Conservation (phyloP, 73 alveolate genomes). For the Paramecium pentaurelia region DNA sequence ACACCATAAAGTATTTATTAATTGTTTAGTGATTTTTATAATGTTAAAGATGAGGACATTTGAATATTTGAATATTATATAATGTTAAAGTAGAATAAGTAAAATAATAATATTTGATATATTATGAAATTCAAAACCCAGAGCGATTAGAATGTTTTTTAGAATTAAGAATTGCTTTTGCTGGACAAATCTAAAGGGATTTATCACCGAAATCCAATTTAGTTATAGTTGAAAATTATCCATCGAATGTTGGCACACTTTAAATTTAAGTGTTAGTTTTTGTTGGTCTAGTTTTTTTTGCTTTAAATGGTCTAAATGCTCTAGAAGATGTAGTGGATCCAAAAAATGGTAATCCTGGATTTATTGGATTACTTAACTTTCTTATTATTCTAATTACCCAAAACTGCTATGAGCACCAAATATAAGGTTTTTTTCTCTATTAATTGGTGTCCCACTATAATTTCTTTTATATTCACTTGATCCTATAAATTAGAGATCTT, state of each 20-base stretch:
- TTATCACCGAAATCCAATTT: not conserved
- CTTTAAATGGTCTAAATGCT: slow-evolving; percentile 25
- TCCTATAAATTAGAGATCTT: slow-evolving; percentile 3
- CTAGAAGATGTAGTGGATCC: slow-evolving; percentile 2
- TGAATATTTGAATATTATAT: not conserved
- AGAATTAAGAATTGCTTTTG: not conserved
- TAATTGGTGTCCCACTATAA: not conserved
- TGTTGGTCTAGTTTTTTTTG: not conserved
- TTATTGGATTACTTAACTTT: not conserved
- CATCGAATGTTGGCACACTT: slow-evolving; percentile 4
- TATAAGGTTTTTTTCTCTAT: not conserved
- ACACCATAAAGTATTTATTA: not conserved
- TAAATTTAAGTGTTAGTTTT: not conserved
- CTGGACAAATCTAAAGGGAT: not conserved
- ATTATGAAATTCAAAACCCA: not conserved
- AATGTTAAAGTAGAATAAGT: not conserved
- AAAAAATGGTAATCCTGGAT: slow-evolving; percentile 25
- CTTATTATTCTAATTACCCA: not conserved
- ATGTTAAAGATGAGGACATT: not conserved
- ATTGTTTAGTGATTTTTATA: not conserved
- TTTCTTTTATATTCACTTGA: not conserved
- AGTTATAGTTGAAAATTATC: slow-evolving; percentile 27
- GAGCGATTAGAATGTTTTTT: not conserved
- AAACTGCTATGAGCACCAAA: slow-evolving; percentile 56
- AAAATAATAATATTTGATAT: not conserved